Evolutionary conservation across 768 basidiomycete genomes (phyloP).

Genomic region (Gymnopilus junonius): DNA sequence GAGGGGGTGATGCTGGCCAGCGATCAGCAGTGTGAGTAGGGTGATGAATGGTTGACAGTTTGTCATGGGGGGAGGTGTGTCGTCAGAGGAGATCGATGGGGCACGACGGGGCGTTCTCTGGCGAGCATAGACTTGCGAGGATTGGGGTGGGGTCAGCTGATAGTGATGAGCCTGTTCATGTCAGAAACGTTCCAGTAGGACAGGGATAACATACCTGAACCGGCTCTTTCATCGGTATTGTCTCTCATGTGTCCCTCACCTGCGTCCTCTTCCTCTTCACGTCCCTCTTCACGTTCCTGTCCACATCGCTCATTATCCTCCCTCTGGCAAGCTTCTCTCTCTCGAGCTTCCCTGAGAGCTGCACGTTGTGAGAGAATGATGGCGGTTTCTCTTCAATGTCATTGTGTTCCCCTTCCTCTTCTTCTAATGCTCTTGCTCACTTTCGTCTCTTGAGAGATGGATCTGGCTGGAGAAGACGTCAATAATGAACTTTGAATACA

Average conservation of each 20-base stretch:
- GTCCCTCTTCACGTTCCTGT: background rate
- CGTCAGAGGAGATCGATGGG: too few relatives aligned
- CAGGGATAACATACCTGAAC: background rate
- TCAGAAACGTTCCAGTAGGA: slow-evolving; percentile 39
- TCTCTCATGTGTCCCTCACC: background rate
- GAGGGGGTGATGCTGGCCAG: background rate
- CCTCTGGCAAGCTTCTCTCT: background rate
- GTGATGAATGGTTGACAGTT: background rate
- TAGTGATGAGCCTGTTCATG: too few relatives aligned
- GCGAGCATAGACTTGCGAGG: too few relatives aligned
- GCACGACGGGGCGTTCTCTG: too few relatives aligned
- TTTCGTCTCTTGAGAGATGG: background rate
- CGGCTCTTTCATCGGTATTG: background rate
- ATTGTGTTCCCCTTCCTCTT: background rate
- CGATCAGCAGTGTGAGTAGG: background rate
- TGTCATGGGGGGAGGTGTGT: background rate
- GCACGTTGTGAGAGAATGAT: background rate
- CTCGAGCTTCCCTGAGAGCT: background rate
- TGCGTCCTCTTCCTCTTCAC: background rate
- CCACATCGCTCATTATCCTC: background rate
- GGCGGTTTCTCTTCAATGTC: background rate
- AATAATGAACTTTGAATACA: background rate
- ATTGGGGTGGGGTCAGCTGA: too few relatives aligned
- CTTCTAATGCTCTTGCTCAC: background rate
- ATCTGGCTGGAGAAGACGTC: background rate